Conservation (phyloP, 306 rosid genomes). For the Trifolium pratense region DNA sequence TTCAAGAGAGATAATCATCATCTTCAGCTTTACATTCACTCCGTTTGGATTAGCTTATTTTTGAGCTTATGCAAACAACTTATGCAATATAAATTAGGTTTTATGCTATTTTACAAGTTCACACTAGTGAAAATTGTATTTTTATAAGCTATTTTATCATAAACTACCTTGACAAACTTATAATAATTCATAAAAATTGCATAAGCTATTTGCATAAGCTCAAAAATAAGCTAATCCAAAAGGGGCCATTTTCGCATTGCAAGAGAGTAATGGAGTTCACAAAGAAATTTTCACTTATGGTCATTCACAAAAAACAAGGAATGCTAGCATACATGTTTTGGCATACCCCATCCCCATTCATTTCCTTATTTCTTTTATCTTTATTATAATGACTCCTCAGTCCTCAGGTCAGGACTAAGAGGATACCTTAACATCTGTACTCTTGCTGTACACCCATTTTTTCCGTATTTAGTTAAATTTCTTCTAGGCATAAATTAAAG, state of each 20-base stretch:
- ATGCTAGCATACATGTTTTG: constrained; percentile 1
- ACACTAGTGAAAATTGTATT: no score
- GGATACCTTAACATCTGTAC: constrained; percentile 4
- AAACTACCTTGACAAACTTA: no score
- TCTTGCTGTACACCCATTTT: constrained; percentile 5
- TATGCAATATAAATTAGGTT: no score
- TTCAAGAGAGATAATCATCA: constrained; percentile 11
- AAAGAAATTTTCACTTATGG: background rate
- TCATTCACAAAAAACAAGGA: background rate
- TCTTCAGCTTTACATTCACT: background rate
- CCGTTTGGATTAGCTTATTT: no score
- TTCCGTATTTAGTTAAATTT: constrained; percentile 10
- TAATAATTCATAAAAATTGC: no score
- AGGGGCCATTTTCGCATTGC: constrained; percentile 7
- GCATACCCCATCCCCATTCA: background rate
- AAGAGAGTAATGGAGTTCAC: background rate
- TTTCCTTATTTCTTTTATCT: constrained; percentile 4
- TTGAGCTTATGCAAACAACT: no score
- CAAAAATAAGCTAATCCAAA: no score
- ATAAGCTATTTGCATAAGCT: no score
- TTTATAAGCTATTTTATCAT: no score
- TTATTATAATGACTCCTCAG: background rate
- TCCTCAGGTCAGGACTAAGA: background rate
- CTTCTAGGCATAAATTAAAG: background rate
- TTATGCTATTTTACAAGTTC: no score